Conservation (phyloP, 106 monocot species). For the Dendrobium nobile region DNA sequence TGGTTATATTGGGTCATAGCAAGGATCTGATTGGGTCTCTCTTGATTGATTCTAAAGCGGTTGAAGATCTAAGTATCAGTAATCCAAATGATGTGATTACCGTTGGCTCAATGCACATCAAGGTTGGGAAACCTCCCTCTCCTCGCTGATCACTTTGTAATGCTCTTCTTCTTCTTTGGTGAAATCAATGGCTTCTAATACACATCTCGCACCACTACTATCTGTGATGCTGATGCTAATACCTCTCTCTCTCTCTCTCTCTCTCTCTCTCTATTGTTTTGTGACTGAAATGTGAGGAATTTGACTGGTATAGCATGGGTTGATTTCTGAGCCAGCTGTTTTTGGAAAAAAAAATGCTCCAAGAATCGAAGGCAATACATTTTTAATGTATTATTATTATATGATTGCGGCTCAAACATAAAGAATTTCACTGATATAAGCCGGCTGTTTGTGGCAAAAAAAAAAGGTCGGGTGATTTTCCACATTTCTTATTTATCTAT, state of each 20-base stretch:
- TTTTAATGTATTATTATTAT: no score
- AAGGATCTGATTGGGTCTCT: slow-evolving; percentile 20
- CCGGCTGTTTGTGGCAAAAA: no score
- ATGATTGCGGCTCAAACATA: no score
- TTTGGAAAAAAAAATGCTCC: no score
- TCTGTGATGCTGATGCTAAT: not conserved
- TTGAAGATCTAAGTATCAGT: not conserved
- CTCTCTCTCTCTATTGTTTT: no score
- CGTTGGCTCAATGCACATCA: slow-evolving; percentile 55
- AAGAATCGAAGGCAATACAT: no score
- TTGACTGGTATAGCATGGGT: no score
- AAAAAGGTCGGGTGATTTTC: no score
- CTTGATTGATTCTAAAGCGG: slow-evolving; percentile 14
- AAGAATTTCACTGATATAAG: no score
- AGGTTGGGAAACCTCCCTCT: slow-evolving; percentile 17
- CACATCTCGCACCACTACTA: not conserved
- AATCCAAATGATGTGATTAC: slow-evolving; percentile 31
- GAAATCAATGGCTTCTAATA: slow-evolving; percentile 6
- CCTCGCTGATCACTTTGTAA: not conserved
- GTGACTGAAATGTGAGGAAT: no score
- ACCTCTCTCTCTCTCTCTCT: not conserved
- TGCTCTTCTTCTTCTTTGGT: not conserved
- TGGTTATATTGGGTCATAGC: not conserved
- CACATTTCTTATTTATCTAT: no score
- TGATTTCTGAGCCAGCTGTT: no score